phyloP scores from a whole-genome alignment of 495 filamentous ascomycete genomes.

The Lepidopterella palustris region DNA sequence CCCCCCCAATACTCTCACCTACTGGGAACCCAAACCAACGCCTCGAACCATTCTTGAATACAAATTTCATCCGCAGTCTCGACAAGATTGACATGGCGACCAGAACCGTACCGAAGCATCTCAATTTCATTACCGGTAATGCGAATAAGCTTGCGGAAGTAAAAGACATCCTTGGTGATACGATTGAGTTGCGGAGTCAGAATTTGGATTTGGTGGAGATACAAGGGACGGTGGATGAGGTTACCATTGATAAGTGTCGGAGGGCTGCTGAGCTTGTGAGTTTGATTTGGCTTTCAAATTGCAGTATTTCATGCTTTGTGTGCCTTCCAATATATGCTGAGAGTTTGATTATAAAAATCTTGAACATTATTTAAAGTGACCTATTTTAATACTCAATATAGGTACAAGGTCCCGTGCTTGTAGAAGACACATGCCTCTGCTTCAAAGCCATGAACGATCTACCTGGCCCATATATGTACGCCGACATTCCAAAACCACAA shows the following conservation, averaged over 20 bases:
- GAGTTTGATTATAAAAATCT: too few species aligned
- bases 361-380: too few species aligned
- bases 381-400: constrained; percentile 31
- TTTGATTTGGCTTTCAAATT: constrained; percentile 8
- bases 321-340: background rate
- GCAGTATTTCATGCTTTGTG: background rate
- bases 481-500: background rate
- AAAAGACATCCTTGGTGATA: constrained; percentile 69
- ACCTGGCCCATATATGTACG: constrained; percentile 95
- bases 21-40: constrained; percentile 1
- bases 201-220: constrained; percentile 77
- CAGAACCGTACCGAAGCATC: constrained; percentile 33
- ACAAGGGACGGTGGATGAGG: constrained; percentile 87
- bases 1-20: background rate
- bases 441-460: constrained; percentile 84
- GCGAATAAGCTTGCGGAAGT: constrained; percentile 87
- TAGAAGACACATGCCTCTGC: constrained; percentile 91
- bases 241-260: constrained; percentile 78
- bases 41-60: background rate
- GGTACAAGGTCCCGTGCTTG: constrained; percentile 81
- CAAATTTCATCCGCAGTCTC: constrained; percentile 3
- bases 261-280: constrained; percentile 63
- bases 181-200: constrained; percentile 66
- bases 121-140: constrained; percentile 98
- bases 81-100: constrained; percentile 27